Evolutionary conservation across 768 basidiomycete genomes (phyloP).

Genomic region (Russula compacta): DNA sequence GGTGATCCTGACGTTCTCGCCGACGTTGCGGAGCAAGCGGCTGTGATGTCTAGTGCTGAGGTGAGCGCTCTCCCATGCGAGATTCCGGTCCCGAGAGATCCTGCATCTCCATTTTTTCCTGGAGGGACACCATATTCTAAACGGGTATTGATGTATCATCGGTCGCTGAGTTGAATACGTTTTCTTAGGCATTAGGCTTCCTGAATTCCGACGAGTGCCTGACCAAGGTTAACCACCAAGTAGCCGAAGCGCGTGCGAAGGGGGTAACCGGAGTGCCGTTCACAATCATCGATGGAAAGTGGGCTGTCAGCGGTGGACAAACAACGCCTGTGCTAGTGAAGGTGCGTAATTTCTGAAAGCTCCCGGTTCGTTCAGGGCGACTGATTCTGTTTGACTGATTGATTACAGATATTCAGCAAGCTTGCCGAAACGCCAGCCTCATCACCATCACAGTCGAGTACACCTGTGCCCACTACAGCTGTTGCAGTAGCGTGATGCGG

Average conservation of each 20-base stretch:
- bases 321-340: conserved; percentile 60
- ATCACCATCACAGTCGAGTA: conserved; percentile 10
- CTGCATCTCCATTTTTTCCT: background rate
- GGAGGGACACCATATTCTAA: background rate
- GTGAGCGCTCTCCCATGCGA: conserved; percentile 30
- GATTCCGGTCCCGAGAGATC: conserved; percentile 12
- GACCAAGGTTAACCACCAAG: conserved; percentile 54
- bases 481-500: conserved; percentile 14
- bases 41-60: conserved; percentile 51
- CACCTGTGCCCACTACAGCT: conserved; percentile 7
- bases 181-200: conserved; percentile 49
- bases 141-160: background rate
- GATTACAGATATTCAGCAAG: conserved; percentile 18
- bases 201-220: conserved; percentile 56
- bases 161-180: background rate
- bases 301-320: conserved; percentile 70
- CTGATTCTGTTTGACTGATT: background rate
- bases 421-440: conserved; percentile 4
- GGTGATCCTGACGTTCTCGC: conserved; percentile 50
- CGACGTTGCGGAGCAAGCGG: conserved; percentile 44
- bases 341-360: conserved; percentile 30
- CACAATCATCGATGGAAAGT: conserved; percentile 69
- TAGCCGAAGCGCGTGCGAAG: conserved; percentile 49
- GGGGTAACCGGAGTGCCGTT: conserved; percentile 76
- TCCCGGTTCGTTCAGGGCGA: no score